Evolutionary conservation across 1,139 yeast genomes (phyloP), one percentile per base, ranked within the genome.

Genomic region (Zygoascus sp.): DNA sequence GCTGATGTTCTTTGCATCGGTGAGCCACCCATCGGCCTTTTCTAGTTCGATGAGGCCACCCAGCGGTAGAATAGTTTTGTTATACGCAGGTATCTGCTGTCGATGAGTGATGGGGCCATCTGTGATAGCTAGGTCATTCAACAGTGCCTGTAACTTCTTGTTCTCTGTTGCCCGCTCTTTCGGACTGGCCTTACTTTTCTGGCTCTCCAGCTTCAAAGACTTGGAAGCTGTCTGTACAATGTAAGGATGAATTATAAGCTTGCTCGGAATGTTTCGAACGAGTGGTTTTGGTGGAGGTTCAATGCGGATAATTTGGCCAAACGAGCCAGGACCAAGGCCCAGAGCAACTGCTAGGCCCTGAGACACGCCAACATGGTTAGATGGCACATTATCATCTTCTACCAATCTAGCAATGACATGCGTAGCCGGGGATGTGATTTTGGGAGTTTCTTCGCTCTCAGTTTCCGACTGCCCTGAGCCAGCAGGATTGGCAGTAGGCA

Each of bases 21-120:
- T 59, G 10, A 74, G 58, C 82, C 84, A 80, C 2, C 68, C 60
- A 23, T 72, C 75, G 25, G 73, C 70, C 46, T 67, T 66, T 53
- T 76, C 77, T 53, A 83, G 73, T 45, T 73, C 78, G 13, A 86
- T 51, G 5, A 80, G 55, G 0, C 84, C 94, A 7, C 95, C 95
- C 38, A 70, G 55, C 0, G 85, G 83, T 21, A 84, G 65, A 1
- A 73, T 42, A 1, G 64, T 65, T 9, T 42, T 36, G 0, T 74
- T 69, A 3, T 78, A 64, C 0, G 70, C 67, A 0, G 92, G 89
- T 1, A 63, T 42, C 23, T 57, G 57, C 45, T 55, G 50, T 3
- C 44, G 38, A 43, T 55, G 56, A 4, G 64, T 58, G 11, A 62
- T 44, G 7, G 65, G 63, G 5, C 60, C 58, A 7, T 48, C 44